Conservation (phyloP, 1,284 basidiomycete species). For the Mycosarcoma mackinlayi region DNA sequence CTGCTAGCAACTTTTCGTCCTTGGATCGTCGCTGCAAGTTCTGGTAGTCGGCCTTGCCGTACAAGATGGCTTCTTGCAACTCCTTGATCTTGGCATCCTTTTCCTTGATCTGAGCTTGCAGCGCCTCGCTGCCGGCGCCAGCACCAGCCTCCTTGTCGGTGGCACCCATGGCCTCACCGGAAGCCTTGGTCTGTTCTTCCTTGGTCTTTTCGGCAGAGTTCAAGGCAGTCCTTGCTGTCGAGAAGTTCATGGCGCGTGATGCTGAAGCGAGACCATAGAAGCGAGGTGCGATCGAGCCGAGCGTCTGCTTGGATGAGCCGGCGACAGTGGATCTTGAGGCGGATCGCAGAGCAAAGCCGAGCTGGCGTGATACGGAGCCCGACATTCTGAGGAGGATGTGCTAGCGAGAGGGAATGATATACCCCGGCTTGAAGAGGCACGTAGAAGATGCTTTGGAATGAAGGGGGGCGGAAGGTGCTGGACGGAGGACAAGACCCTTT, state of each 20-base stretch:
- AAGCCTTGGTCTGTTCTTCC: constrained; percentile 47
- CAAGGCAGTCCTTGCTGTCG: constrained; percentile 21
- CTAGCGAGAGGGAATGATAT: neutral
- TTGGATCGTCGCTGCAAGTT: constrained; percentile 91
- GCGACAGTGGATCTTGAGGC: constrained; percentile 33
- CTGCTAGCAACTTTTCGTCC: constrained; percentile 89
- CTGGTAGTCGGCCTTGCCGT: constrained; percentile 82
- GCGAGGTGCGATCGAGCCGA: constrained; percentile 22
- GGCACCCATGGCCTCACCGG: constrained; percentile 56
- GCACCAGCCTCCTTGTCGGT: constrained; percentile 29
- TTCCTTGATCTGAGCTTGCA: constrained; percentile 61
- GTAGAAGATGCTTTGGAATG: no score
- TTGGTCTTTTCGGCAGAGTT: constrained; percentile 46
- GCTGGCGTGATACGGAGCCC: constrained; percentile 40
- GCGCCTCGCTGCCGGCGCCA: constrained; percentile 20
- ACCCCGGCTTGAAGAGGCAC: no score
- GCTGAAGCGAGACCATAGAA: constrained; percentile 12
- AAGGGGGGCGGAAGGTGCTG: neutral
- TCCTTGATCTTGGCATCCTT: constrained; percentile 67
- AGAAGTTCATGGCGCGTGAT: constrained; percentile 37
- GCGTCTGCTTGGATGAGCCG: constrained; percentile 35
- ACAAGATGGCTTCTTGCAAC: constrained; percentile 64
- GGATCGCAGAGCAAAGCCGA: constrained; percentile 31
- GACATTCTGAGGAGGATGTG: constrained; percentile 18
- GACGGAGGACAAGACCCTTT: no score